These are phyloP conservation scores for Chaetomidium leptoderma DNA, from an alignment of 495 filamentous ascomycete genomes.

Conservation along the genomic window DNA sequence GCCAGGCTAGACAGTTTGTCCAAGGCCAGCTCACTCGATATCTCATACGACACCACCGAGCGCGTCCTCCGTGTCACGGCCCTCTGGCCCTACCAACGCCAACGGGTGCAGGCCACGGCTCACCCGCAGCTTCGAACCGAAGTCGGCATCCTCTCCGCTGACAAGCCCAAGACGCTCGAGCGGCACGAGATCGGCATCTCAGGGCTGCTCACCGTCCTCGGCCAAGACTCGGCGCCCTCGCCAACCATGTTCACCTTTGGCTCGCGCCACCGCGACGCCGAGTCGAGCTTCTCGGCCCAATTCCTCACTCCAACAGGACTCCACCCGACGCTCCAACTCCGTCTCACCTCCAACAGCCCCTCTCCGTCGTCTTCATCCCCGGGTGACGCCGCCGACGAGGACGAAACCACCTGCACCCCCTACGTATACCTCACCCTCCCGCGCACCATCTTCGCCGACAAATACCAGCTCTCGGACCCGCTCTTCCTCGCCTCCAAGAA, in stretches of 20 bases:
- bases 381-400: slow-evolving; percentile 20
- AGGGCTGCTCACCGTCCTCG: slow-evolving; percentile 75
- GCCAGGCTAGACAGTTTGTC: slow-evolving; percentile 32
- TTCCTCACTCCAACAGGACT: slow-evolving; percentile 75
- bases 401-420: slow-evolving; percentile 55
- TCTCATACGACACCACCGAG: slow-evolving; percentile 72
- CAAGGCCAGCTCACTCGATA: slow-evolving; percentile 61
- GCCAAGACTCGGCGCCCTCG: slow-evolving; percentile 60
- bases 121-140: slow-evolving; percentile 52
- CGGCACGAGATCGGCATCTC: slow-evolving; percentile 70
- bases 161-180: slow-evolving; percentile 56
- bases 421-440: slow-evolving; percentile 86
- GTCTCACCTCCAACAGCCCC: slow-evolving; percentile 38
- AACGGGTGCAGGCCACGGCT: slow-evolving; percentile 39
- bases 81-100: slow-evolving; percentile 50
- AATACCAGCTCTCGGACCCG: slow-evolving; percentile 55
- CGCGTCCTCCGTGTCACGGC: slow-evolving; percentile 59
- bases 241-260: slow-evolving; percentile 86
- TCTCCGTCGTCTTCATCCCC: slow-evolving; percentile 21
- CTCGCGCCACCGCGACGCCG: slow-evolving; percentile 67
- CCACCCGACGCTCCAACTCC: slow-evolving; percentile 74
- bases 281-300: slow-evolving; percentile 43
- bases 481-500: slow-evolving; percentile 60
- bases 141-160: slow-evolving; percentile 72
- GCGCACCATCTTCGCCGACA: slow-evolving; percentile 77